Percentiles rank a stretch among this genome's conserved stretches.
These are phyloP conservation scores for Populus hybrid DNA, from an alignment of 441 rosid genomes.

Conservation along the genomic window DNA sequence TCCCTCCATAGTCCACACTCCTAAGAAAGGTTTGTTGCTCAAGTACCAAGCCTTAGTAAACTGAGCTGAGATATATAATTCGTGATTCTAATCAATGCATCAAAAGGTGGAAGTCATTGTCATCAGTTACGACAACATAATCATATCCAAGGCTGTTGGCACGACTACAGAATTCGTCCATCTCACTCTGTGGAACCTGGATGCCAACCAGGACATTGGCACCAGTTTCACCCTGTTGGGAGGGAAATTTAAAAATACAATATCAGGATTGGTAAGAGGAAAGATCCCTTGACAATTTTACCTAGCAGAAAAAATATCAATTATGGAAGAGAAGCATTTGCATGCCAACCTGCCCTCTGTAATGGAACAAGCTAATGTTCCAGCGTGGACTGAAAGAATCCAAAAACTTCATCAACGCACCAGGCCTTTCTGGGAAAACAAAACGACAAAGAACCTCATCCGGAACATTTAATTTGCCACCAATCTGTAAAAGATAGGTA, in stretches of 20 bases:
- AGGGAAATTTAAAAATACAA: conserved; percentile 5
- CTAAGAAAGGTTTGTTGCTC: background rate
- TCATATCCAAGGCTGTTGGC: conserved; percentile 73
- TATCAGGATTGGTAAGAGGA: background rate
- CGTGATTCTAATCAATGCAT: conserved; percentile 46
- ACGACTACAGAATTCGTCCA: conserved; percentile 53
- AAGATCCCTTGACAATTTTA: background rate
- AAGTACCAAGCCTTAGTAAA: background rate
- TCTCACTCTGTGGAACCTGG: conserved; percentile 52
- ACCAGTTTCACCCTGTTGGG: conserved; percentile 80
- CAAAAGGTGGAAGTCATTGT: conserved; percentile 54
- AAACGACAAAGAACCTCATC: conserved; percentile 78
- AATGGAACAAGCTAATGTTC: conserved; percentile 96
- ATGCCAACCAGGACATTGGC: conserved; percentile 94
- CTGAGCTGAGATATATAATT: background rate
- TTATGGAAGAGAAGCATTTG: background rate
- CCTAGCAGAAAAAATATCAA: background rate
- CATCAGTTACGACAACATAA: conserved; percentile 63
- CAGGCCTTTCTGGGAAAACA: conserved; percentile 90
- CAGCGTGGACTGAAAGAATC: conserved; percentile 87
- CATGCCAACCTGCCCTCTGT: conserved; percentile 66
- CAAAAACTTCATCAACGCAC: conserved; percentile 88
- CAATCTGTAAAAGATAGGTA: conserved; percentile 52
- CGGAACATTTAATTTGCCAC: conserved; percentile 59
- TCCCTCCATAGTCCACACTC: background rate